A percentile compares a stretch with the other conserved stretches of the same genome.
Conservation (phyloP, 345 rosid species). For the Pistacia integerrima region DNA sequence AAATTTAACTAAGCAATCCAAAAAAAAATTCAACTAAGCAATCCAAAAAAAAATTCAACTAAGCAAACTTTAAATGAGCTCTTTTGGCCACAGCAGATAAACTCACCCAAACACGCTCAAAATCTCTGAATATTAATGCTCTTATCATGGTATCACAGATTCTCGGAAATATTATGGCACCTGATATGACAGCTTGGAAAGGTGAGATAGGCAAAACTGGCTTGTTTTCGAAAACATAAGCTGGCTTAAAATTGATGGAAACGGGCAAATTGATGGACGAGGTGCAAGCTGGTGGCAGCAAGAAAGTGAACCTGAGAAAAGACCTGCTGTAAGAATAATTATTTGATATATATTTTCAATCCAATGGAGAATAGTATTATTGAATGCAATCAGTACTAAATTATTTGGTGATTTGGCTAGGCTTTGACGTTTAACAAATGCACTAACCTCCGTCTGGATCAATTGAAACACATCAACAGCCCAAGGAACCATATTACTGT, state of each 20-base stretch:
- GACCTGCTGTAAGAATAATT: neutral
- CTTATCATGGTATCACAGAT: constrained; percentile 23
- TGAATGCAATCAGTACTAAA: neutral
- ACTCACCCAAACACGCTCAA: no score
- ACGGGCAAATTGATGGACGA: constrained; percentile 50
- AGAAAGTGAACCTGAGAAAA: neutral
- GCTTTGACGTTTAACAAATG: constrained; percentile 40
- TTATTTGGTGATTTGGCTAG: constrained; percentile 23
- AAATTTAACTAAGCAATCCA: no score
- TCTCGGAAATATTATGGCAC: constrained; percentile 53
- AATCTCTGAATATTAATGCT: neutral
- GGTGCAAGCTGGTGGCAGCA: constrained; percentile 59
- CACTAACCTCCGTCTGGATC: constrained; percentile 29
- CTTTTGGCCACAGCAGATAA: no score
- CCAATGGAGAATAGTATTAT: neutral
- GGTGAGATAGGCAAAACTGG: constrained; percentile 30
- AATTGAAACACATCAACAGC: constrained; percentile 41
- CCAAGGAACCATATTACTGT: constrained; percentile 47
- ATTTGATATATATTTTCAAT: neutral
- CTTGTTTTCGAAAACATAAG: constrained; percentile 33
- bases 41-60: no score
- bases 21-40: no score
- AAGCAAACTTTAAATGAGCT: no score
- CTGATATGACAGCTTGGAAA: constrained; percentile 31
- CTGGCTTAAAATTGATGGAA: constrained; percentile 45